A percentile compares a stretch with the other conserved stretches of the same genome.
These are phyloP conservation scores for Cudoniella acicularis DNA, from an alignment of 495 filamentous ascomycete genomes.

Conservation along the genomic window DNA sequence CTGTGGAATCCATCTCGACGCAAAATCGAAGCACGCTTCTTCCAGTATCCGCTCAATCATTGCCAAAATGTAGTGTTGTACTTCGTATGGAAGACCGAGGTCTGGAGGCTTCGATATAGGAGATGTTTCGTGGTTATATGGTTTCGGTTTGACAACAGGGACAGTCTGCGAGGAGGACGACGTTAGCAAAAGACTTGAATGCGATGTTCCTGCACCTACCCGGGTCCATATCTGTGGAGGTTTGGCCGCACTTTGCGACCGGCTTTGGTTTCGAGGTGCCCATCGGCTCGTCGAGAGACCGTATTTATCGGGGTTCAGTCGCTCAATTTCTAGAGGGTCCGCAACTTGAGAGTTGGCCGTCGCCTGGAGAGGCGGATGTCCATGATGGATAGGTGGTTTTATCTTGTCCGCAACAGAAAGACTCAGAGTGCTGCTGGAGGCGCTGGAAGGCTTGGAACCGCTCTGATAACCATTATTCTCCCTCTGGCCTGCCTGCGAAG, in stretches of 20 bases:
- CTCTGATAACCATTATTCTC: background rate
- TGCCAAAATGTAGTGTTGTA: constrained; percentile 36
- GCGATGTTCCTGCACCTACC: background rate
- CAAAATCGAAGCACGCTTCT: constrained; percentile 40
- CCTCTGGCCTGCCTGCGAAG: no score
- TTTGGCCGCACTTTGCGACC: background rate
- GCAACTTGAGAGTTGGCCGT: background rate
- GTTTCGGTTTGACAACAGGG: background rate
- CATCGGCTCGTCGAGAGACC: constrained; percentile 21
- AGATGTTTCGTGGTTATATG: background rate
- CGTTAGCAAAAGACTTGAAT: background rate
- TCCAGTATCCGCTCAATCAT: constrained; percentile 36
- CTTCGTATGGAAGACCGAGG: constrained; percentile 36
- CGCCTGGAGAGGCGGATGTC: background rate
- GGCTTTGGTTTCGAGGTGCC: constrained; percentile 16
- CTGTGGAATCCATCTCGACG: constrained; percentile 30
- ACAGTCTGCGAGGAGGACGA: background rate
- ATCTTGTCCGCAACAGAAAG: no score
- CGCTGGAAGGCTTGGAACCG: background rate
- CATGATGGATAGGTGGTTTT: background rate
- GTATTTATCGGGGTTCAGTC: background rate
- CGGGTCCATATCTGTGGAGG: constrained; percentile 14
- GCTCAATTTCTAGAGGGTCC: background rate
- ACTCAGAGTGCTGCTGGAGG: no score
- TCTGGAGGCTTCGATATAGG: constrained; percentile 5